Percentiles rank a stretch among this genome's conserved stretches.
Evolutionary conservation across 805 yeast genomes (phyloP).

Genomic region (Suhomyces kilbournensis): DNA sequence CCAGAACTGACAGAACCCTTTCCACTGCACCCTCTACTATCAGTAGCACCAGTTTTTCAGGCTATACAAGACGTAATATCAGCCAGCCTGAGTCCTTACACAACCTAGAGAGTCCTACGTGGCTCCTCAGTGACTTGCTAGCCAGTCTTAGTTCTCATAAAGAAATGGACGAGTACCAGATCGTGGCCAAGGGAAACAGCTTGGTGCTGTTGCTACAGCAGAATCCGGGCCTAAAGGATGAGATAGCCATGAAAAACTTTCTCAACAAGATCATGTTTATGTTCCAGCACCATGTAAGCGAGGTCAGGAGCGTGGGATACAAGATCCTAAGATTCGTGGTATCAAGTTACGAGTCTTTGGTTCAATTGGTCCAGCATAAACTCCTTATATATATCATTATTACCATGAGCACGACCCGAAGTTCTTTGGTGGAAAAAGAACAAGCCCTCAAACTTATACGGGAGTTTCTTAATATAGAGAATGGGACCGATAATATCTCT

Average conservation of each 20-base stretch:
- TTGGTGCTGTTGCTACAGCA: constrained; percentile 54
- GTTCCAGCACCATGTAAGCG: constrained; percentile 53
- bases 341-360: constrained; percentile 51
- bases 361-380: constrained; percentile 50
- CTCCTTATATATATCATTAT: constrained; percentile 62
- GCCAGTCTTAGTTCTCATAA: constrained; percentile 51
- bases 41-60: not conserved
- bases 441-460: constrained; percentile 76
- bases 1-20: not conserved
- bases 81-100: not conserved
- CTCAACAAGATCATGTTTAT: constrained; percentile 58
- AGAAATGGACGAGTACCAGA: constrained; percentile 46
- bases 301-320: constrained; percentile 73
- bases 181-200: constrained; percentile 63
- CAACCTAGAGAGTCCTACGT: constrained; percentile 34
- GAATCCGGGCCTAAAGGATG: constrained; percentile 60
- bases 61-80: not conserved
- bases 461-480: constrained; percentile 49
- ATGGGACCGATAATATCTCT: constrained; percentile 52
- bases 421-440: constrained; percentile 59
- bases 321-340: constrained; percentile 67
- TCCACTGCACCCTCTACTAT: not conserved
- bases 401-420: constrained; percentile 58
- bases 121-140: constrained; percentile 61
- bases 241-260: constrained; percentile 58